A percentile compares a stretch with the other conserved stretches of the same genome.
Conservation (phyloP, 768 basidiomycete species). For the Phlebiopsis gigantea region DNA sequence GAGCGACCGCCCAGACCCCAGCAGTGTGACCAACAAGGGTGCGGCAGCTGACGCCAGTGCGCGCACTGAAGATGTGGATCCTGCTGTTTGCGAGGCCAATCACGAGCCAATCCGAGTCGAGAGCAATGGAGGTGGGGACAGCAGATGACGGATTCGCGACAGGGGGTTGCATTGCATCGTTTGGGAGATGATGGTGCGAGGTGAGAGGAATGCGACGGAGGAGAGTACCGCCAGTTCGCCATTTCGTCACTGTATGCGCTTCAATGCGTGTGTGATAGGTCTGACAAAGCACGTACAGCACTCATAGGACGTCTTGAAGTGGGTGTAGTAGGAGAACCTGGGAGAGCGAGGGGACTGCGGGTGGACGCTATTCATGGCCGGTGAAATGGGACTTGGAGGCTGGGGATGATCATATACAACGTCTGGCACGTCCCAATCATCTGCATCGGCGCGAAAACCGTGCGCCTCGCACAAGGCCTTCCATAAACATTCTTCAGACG, state of each 20-base stretch:
- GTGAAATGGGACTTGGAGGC: conserved; percentile 16
- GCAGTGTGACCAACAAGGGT: conserved; percentile 80
- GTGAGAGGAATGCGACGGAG: conserved; percentile 11
- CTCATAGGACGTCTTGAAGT: conserved; percentile 70
- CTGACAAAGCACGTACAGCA: conserved; percentile 40
- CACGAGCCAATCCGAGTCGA: conserved; percentile 81
- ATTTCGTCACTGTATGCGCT: conserved; percentile 12
- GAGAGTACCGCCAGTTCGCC: conserved; percentile 12
- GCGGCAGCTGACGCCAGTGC: conserved; percentile 67
- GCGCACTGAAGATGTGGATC: conserved; percentile 81
- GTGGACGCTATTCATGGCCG: not conserved
- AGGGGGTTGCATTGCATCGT: conserved; percentile 16
- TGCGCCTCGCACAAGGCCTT: conserved; percentile 61
- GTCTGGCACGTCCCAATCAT: conserved; percentile 25
- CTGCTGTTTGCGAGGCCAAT: conserved; percentile 83
- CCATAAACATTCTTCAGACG: conserved; percentile 79
- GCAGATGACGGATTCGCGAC: conserved; percentile 40
- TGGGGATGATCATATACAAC: conserved; percentile 15
- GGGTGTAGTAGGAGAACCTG: conserved; percentile 54
- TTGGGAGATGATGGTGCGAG: conserved; percentile 11
- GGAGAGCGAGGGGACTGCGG: not conserved
- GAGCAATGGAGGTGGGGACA: conserved; percentile 82
- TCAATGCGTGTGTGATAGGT: conserved; percentile 1
- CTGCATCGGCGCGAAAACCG: conserved; percentile 37
- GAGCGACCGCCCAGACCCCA: conserved; percentile 90